These are phyloP conservation scores for Saccharomycopsis selenospora DNA, from an alignment of 805 yeast genomes.

Conservation along the genomic window DNA sequence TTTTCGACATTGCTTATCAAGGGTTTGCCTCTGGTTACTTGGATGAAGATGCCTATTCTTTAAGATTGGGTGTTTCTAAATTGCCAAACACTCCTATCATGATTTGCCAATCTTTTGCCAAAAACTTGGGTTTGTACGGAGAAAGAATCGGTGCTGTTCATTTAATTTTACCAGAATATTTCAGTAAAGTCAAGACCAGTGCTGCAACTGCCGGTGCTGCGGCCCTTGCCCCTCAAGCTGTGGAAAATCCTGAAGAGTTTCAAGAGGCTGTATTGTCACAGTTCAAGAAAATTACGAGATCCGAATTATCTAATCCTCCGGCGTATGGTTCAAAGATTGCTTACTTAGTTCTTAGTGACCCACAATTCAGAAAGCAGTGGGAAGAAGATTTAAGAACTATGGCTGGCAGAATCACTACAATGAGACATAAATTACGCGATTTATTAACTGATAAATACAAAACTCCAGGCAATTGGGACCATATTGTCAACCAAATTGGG, in stretches of 20 bases:
- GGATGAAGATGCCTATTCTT: slow-evolving; percentile 58
- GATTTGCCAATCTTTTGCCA: slow-evolving; percentile 90
- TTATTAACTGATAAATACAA: slow-evolving; percentile 44
- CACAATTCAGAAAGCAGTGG: slow-evolving; percentile 66
- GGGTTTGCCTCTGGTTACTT: slow-evolving; percentile 88
- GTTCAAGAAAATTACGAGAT: slow-evolving; percentile 74
- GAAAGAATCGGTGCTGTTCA: slow-evolving; percentile 77
- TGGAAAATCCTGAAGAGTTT: slow-evolving; percentile 31
- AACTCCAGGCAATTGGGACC: slow-evolving; percentile 73
- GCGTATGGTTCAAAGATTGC: slow-evolving; percentile 91
- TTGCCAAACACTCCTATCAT: slow-evolving; percentile 23
- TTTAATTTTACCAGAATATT: slow-evolving; percentile 18
- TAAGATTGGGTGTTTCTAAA: slow-evolving; percentile 38
- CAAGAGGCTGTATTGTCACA: slow-evolving; percentile 61
- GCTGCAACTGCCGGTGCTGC: slow-evolving; percentile 43
- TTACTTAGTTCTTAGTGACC: slow-evolving; percentile 59
- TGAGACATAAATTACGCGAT: slow-evolving; percentile 59
- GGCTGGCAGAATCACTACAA: slow-evolving; percentile 69
- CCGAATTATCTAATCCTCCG: slow-evolving; percentile 90
- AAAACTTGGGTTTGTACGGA: slow-evolving; percentile 92
- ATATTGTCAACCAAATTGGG: slow-evolving; percentile 82
- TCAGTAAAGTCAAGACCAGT: slow-evolving; percentile 38
- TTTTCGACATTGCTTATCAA: slow-evolving; percentile 92
- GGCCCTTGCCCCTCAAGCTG: slow-evolving; percentile 7
- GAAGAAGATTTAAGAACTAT: slow-evolving; percentile 68